Evolutionary conservation across 805 yeast genomes (phyloP).

Genomic region (Cyberlindnera samutprakarnensis): DNA sequence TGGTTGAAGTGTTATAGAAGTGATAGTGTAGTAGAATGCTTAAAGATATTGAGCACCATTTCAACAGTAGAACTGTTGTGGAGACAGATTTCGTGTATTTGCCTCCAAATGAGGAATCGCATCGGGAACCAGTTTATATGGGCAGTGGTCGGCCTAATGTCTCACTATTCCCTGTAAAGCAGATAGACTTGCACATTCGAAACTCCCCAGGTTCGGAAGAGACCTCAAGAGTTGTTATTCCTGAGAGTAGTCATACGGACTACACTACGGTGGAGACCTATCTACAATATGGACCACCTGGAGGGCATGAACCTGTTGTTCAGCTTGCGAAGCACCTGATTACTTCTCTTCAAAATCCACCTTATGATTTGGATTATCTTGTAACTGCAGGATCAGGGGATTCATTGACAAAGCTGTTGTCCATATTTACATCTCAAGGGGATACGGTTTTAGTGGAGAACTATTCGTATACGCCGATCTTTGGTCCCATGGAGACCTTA

Average conservation of each 20-base stretch:
- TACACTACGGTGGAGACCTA: slow-evolving; percentile 4
- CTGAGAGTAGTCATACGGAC: background rate
- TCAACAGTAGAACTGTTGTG: background rate
- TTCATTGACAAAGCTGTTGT: slow-evolving; percentile 42
- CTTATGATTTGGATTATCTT: slow-evolving; percentile 25
- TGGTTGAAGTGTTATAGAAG: too few species aligned
- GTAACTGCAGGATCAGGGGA: slow-evolving; percentile 49
- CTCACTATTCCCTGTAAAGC: slow-evolving; percentile 4
- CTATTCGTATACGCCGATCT: slow-evolving; percentile 58
- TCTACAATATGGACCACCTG: slow-evolving; percentile 5
- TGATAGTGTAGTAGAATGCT: background rate
- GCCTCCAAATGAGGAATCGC: slow-evolving; percentile 7
- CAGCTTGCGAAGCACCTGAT: slow-evolving; percentile 46
- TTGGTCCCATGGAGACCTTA: slow-evolving; percentile 25
- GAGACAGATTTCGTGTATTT: slow-evolving; percentile 7
- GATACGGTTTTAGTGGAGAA: slow-evolving; percentile 57
- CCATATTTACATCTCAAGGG: slow-evolving; percentile 40
- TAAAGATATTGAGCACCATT: background rate
- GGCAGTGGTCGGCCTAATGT: slow-evolving; percentile 7
- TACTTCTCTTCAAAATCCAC: slow-evolving; percentile 30
- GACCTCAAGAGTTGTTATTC: too few species aligned
- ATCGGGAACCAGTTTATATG: slow-evolving; percentile 7
- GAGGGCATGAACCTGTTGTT: slow-evolving; percentile 63
- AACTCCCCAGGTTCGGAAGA: slow-evolving; percentile 1
- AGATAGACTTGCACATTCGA: slow-evolving; percentile 9